A percentile compares a stretch with the other conserved stretches of the same genome.
These are phyloP conservation scores for Malbranchea cinnamomea DNA, from an alignment of 2,329 filamentous ascomycete species.

Conservation along the genomic window DNA sequence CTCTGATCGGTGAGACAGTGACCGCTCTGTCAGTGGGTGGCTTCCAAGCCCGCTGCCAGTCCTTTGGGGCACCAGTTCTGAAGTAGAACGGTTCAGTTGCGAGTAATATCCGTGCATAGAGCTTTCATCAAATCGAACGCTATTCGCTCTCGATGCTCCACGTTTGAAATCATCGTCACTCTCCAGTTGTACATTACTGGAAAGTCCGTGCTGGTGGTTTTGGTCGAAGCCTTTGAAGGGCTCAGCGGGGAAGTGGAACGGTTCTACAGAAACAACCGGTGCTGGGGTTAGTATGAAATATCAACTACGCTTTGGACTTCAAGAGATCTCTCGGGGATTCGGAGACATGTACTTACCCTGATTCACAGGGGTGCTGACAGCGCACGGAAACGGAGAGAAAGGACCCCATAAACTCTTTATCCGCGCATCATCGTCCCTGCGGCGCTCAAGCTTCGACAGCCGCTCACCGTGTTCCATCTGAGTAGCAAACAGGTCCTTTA, in stretches of 20 bases:
- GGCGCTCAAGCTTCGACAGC: conserved; percentile 45
- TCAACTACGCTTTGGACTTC: no score
- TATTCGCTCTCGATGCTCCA: conserved; percentile 83
- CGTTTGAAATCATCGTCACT: conserved; percentile 74
- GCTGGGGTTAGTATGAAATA: no score
- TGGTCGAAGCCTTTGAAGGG: conserved; percentile 78
- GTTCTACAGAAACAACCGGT: conserved; percentile 38
- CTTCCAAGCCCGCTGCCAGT: conserved; percentile 67
- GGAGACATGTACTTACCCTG: conserved; percentile 50
- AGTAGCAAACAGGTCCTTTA: conserved; percentile 44
- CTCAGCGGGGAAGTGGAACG: conserved; percentile 66
- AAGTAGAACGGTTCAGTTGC: conserved; percentile 65
- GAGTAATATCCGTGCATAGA: conserved; percentile 83
- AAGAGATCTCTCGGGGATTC: no score
- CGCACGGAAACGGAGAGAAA: conserved; percentile 73
- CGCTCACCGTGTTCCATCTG: conserved; percentile 48
- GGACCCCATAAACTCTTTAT: conserved; percentile 79
- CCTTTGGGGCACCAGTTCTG: conserved; percentile 63
- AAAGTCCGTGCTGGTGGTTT: conserved; percentile 64
- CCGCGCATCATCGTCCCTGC: conserved; percentile 47
- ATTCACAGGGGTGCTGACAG: conserved; percentile 67
- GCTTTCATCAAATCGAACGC: conserved; percentile 93
- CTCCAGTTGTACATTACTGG: conserved; percentile 71
- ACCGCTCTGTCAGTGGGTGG: conserved; percentile 73
- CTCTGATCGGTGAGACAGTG: conserved; percentile 88